phyloP scores from a whole-genome alignment of 2,329 filamentous ascomycete species.

The Leptographium radiaticola region DNA sequence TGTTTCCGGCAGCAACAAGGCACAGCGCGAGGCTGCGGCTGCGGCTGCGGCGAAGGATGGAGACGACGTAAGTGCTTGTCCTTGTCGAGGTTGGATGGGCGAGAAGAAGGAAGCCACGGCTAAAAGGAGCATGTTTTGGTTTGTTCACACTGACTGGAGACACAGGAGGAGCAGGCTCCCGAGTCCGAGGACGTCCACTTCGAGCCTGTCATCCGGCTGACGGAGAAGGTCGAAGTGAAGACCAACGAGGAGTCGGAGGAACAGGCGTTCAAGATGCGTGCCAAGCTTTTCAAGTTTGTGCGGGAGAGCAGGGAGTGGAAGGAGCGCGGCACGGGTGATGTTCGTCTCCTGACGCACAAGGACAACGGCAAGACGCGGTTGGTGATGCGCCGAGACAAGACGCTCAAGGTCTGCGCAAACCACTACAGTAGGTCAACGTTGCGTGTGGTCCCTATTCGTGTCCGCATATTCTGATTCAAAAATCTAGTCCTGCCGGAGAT shows the following conservation, averaged over 20 bases:
- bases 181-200: constrained; percentile 94
- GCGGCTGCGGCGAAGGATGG: constrained; percentile 40
- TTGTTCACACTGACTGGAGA: not conserved
- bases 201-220: constrained; percentile 90
- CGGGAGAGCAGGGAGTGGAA: constrained; percentile 92
- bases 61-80: constrained; percentile 36
- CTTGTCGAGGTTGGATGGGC: not conserved
- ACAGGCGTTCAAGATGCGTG: constrained; percentile 98
- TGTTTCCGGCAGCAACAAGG: constrained; percentile 79
- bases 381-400: constrained; percentile 99
- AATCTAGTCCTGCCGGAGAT: constrained; percentile 82
- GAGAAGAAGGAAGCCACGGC: too few species aligned
- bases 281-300: constrained; percentile 98
- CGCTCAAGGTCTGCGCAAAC: constrained; percentile 99
- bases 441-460: not conserved
- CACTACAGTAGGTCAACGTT: constrained; percentile 64
- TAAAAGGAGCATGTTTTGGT: not conserved
- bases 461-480: not conserved
- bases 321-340: constrained; percentile 94
- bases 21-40: constrained; percentile 51
- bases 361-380: constrained; percentile 95
- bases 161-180: constrained; percentile 54
- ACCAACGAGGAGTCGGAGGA: constrained; percentile 98
- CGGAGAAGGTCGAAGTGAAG: constrained; percentile 92
- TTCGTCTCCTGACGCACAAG: constrained; percentile 94